phyloP scores from a whole-genome alignment of 805 yeast genomes.

The Candida corydali region DNA sequence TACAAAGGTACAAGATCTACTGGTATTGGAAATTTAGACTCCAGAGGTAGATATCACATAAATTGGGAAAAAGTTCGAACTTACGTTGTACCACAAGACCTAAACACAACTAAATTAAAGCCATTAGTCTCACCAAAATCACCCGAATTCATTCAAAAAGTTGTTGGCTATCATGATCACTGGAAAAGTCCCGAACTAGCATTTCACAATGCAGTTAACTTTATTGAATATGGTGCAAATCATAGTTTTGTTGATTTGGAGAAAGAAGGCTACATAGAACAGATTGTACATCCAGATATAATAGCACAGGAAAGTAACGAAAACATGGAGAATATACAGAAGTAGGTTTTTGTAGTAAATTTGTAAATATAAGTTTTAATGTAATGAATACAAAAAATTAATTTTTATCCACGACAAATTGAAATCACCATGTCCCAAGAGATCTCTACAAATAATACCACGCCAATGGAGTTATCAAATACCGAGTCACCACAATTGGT shows the following conservation, averaged over 20 bases:
- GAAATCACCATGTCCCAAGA: slow-evolving; percentile 4
- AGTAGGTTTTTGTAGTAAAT: background rate
- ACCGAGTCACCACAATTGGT: slow-evolving; percentile 6
- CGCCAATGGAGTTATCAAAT: background rate
- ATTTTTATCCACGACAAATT: too few species aligned
- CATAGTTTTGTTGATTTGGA: slow-evolving; percentile 36
- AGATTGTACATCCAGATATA: slow-evolving; percentile 28
- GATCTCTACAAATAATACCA: background rate
- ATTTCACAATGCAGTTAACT: slow-evolving; percentile 68
- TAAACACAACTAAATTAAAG: slow-evolving; percentile 42
- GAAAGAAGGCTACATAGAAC: slow-evolving; percentile 30
- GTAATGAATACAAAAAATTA: slow-evolving; percentile 2
- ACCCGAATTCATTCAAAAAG: slow-evolving; percentile 66
- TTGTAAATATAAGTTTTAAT: slow-evolving; percentile 5
- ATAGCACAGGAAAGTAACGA: slow-evolving; percentile 12
- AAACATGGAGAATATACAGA: slow-evolving; percentile 3
- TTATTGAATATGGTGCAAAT: slow-evolving; percentile 64
- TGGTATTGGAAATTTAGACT: slow-evolving; percentile 81
- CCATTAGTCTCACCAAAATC: slow-evolving; percentile 76
- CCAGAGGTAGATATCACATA: slow-evolving; percentile 68
- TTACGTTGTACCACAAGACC: slow-evolving; percentile 69
- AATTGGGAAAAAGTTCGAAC: slow-evolving; percentile 87
- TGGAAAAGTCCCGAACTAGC: slow-evolving; percentile 71
- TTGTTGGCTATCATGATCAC: slow-evolving; percentile 65
- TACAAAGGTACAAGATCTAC: slow-evolving; percentile 97